Evolutionary conservation across 1,284 basidiomycete genomes (phyloP).

Genomic region (Ustilago curta): DNA sequence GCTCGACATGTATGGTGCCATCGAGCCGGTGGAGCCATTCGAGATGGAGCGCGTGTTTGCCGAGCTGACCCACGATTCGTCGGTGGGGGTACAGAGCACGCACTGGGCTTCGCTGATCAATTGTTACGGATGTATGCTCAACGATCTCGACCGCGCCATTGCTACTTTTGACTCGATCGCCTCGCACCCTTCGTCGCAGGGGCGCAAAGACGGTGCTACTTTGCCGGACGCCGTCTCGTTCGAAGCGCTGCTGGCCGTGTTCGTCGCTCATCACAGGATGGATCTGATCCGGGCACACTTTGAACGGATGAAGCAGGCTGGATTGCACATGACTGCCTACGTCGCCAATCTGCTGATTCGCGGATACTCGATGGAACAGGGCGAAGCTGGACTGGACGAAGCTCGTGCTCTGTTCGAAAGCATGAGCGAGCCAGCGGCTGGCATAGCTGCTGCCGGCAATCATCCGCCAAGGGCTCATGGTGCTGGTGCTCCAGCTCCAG

Average conservation of each 20-base stretch:
- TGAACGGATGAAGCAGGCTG: conserved; percentile 75
- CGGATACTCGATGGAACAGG: conserved; percentile 75
- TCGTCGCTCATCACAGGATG: conserved; percentile 81
- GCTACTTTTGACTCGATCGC: conserved; percentile 82
- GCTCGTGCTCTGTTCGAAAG: conserved; percentile 78
- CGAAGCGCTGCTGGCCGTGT: conserved; percentile 89
- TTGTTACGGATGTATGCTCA: conserved; percentile 84
- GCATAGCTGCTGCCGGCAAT: conserved; percentile 89
- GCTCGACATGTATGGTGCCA: conserved; percentile 87
- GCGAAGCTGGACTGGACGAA: conserved; percentile 73
- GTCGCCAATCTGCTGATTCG: conserved; percentile 93
- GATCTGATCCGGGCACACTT: conserved; percentile 83
- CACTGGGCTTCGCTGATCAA: conserved; percentile 95
- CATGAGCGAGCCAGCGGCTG: conserved; percentile 85
- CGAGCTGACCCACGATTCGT: conserved; percentile 73
- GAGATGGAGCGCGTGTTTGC: conserved; percentile 82
- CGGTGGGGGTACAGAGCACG: conserved; percentile 79
- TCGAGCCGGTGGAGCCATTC: conserved; percentile 80
- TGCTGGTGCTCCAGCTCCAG: conserved; percentile 68
- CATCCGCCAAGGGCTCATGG: conserved; percentile 74
- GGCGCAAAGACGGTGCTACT: conserved; percentile 51
- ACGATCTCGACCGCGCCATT: conserved; percentile 82
- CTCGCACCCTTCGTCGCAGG: conserved; percentile 70
- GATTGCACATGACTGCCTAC: conserved; percentile 92
- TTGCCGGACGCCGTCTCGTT: conserved; percentile 87